A percentile compares a stretch with the other conserved stretches of the same genome.
These are phyloP conservation scores for Backusella mclennaniae DNA, from an alignment of 192 early-diverging fungal species.

Conservation along the genomic window DNA sequence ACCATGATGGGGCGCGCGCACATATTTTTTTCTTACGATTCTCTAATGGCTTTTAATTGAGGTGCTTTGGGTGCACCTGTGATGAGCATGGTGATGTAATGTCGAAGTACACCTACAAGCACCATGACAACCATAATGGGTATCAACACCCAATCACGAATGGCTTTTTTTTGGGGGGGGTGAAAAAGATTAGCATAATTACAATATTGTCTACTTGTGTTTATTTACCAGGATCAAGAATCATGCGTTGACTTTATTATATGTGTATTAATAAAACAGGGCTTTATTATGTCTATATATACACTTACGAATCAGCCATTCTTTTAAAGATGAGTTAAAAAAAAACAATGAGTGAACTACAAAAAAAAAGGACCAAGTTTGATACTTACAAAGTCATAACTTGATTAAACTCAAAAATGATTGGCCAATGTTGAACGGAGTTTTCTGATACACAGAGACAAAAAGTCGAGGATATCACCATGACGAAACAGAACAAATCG, in stretches of 20 bases:
- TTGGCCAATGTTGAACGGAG: not conserved
- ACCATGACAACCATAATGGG: slow-evolving; percentile 98
- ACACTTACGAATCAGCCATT: slow-evolving; percentile 18
- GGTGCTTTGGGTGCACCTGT: slow-evolving; percentile 78
- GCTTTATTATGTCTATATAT: not conserved
- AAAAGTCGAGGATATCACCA: no score
- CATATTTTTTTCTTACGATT: slow-evolving; percentile 54
- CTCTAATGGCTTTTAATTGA: slow-evolving; percentile 75
- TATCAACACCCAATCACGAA: slow-evolving; percentile 91
- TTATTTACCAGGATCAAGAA: slow-evolving; percentile 30
- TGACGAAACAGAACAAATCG: no score
- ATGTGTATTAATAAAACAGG: not conserved
- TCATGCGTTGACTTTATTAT: slow-evolving; percentile 26
- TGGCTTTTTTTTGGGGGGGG: slow-evolving; percentile 44
- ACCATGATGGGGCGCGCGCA: not conserved
- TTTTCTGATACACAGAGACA: not conserved
- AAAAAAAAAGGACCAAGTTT: not conserved
- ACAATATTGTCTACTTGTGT: not conserved
- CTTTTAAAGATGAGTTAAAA: not conserved
- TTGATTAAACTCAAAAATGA: not conserved
- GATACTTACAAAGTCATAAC: not conserved
- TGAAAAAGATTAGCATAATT: not conserved
- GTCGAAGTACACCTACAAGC: slow-evolving; percentile 90
- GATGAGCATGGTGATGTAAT: slow-evolving; percentile 90
- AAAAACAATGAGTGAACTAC: not conserved